Conservation (phyloP, 768 basidiomycete genomes). For the Lactarius quietus region DNA sequence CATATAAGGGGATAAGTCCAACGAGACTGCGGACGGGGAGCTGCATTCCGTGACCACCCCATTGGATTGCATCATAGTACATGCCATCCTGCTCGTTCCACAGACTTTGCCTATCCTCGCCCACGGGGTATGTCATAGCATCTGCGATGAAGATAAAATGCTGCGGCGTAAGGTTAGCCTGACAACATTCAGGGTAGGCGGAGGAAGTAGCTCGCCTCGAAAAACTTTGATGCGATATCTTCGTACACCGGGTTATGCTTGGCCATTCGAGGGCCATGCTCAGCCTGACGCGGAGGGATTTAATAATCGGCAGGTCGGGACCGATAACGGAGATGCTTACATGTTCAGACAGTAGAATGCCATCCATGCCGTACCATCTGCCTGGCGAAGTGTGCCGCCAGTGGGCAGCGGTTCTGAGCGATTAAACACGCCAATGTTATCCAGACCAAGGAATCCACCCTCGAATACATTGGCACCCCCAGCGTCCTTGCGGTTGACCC, state of each 20-base stretch:
- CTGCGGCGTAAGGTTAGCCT: conserved; percentile 38
- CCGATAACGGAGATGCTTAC: conserved; percentile 41
- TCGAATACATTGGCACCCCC: conserved; percentile 97
- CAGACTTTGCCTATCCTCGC: conserved; percentile 74
- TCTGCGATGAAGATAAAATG: conserved; percentile 99
- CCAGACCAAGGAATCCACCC: conserved; percentile 95
- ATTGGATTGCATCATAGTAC: conserved; percentile 97
- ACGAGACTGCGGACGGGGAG: conserved; percentile 92
- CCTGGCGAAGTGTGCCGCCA: conserved; percentile 90
- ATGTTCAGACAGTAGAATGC: conserved; percentile 98
- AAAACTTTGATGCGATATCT: conserved; percentile 98
- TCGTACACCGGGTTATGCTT: conserved; percentile 98
- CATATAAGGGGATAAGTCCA: conserved; percentile 96
- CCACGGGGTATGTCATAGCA: conserved; percentile 90
- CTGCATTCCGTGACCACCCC: conserved; percentile 82
- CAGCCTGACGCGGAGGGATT: conserved; percentile 50
- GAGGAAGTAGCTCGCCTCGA: conserved; percentile 53
- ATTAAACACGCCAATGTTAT: conserved; percentile 98
- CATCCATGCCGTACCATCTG: conserved; percentile 99
- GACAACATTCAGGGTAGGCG: background rate
- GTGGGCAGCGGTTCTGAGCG: conserved; percentile 96
- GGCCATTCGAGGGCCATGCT: conserved; percentile 96
- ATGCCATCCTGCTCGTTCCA: conserved; percentile 98
- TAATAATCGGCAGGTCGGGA: conserved; percentile 8
- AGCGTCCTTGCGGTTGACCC: conserved; percentile 97